Conservation (phyloP, 495 filamentous ascomycete species). For the Sordaria brevicollis region DNA sequence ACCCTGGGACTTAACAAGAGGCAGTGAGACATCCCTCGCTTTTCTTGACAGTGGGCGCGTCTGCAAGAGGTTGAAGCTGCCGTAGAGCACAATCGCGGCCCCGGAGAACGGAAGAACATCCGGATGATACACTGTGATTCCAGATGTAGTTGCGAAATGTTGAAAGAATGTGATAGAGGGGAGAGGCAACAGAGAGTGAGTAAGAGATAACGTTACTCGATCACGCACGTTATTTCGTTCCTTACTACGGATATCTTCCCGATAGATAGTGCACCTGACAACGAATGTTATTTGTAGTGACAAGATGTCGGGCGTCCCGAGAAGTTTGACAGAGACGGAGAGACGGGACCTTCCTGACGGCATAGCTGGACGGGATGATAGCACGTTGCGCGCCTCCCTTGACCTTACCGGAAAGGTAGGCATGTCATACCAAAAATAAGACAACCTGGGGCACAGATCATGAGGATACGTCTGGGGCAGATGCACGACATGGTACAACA, state of each 20-base stretch:
- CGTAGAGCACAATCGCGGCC: neutral
- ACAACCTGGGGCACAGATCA: neutral
- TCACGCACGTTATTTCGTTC: neutral
- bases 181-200: neutral
- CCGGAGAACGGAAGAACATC: neutral
- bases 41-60: neutral
- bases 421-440: neutral
- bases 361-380: neutral
- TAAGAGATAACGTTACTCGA: neutral
- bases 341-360: neutral
- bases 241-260: neutral
- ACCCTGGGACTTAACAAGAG: neutral
- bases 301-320: neutral
- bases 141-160: neutral
- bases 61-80: neutral
- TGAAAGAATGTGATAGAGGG: neutral
- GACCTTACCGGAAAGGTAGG: too few species aligned
- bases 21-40: neutral
- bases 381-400: neutral
- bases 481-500: neutral
- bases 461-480: neutral
- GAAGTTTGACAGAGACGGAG: neutral
- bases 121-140: neutral
- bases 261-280: too few species aligned
- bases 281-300: neutral